phyloP scores from a whole-genome alignment of 2,329 filamentous ascomycete species.

The Verticillium klebahnii region DNA sequence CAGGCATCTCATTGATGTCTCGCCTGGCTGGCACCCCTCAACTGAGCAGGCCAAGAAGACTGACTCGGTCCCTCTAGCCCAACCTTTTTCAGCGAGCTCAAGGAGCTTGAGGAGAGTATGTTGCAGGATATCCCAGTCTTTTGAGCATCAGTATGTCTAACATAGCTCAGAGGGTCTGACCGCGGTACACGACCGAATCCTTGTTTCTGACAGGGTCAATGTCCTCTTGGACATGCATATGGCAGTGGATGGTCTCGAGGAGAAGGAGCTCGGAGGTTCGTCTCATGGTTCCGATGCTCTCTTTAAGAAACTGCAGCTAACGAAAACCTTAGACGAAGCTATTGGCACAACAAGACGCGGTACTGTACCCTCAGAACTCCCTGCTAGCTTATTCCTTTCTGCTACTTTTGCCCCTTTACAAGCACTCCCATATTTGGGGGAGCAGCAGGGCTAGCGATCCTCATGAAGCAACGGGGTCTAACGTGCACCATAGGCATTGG shows the following conservation, averaged over 20 bases:
- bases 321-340: constrained; percentile 14
- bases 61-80: constrained; percentile 16
- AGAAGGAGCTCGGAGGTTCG: constrained; percentile 39
- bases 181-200: constrained; percentile 43
- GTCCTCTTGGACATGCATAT: constrained; percentile 62
- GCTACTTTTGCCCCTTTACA: constrained; percentile 10
- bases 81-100: constrained; percentile 2
- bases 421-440: constrained; percentile 11
- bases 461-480: constrained; percentile 16
- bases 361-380: constrained; percentile 17
- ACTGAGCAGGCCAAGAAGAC: constrained; percentile 15
- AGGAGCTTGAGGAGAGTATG: constrained; percentile 11
- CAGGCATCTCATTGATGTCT: constrained; percentile 15
- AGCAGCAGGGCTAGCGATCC: constrained; percentile 10
- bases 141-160: constrained; percentile 13
- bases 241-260: constrained; percentile 65
- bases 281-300: constrained; percentile 11
- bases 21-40: constrained; percentile 14
- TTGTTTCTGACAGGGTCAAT: constrained; percentile 60
- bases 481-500: constrained; percentile 30
- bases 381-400: constrained; percentile 1
- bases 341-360: constrained; percentile 33
- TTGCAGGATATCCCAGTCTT: constrained; percentile 8
- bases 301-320: constrained; percentile 21
- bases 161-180: constrained; percentile 24